Evolutionary conservation across 1,284 basidiomycete species (phyloP).

Genomic region (Cryptococcus sp.): DNA sequence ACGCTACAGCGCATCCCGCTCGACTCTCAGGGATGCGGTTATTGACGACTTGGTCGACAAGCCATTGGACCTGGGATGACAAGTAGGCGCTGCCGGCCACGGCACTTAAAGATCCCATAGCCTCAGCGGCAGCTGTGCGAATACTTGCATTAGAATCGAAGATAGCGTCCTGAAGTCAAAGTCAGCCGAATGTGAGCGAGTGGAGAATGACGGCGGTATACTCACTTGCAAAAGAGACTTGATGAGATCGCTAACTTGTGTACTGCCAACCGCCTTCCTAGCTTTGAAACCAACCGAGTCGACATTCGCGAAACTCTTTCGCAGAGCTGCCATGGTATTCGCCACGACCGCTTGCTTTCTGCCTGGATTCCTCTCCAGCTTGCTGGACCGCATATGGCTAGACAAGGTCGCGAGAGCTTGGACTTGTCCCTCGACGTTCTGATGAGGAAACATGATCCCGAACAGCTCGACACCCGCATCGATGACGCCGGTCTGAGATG

Average conservation of each 20-base stretch:
- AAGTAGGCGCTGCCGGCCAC: slow-evolving; percentile 83
- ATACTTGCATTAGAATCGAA: slow-evolving; percentile 77
- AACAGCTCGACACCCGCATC: slow-evolving; percentile 89
- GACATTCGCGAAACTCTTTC: slow-evolving; percentile 69
- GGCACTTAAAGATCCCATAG: slow-evolving; percentile 82
- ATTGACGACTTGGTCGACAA: slow-evolving; percentile 94
- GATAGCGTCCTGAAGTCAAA: slow-evolving; percentile 65
- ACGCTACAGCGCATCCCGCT: slow-evolving; percentile 90
- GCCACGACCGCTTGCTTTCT: slow-evolving; percentile 83
- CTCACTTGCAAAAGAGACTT: slow-evolving; percentile 75
- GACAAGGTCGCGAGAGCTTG: slow-evolving; percentile 69
- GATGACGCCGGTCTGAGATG: slow-evolving; percentile 79
- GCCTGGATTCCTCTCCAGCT: slow-evolving; percentile 84
- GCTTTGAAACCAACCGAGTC: slow-evolving; percentile 59
- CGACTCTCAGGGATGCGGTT: slow-evolving; percentile 92
- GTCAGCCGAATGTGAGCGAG: too few species aligned
- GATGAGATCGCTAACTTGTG: slow-evolving; percentile 68
- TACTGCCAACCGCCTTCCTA: slow-evolving; percentile 68
- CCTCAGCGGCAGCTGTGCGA: slow-evolving; percentile 80
- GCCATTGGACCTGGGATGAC: slow-evolving; percentile 81
- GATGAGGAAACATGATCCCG: slow-evolving; percentile 72
- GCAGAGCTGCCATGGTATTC: slow-evolving; percentile 78
- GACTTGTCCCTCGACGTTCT: slow-evolving; percentile 69
- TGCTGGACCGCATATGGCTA: slow-evolving; percentile 65
- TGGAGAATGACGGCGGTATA: neutral